These are phyloP conservation scores for Luvunga scandens DNA, from an alignment of 345 rosid species.

Conservation along the genomic window DNA sequence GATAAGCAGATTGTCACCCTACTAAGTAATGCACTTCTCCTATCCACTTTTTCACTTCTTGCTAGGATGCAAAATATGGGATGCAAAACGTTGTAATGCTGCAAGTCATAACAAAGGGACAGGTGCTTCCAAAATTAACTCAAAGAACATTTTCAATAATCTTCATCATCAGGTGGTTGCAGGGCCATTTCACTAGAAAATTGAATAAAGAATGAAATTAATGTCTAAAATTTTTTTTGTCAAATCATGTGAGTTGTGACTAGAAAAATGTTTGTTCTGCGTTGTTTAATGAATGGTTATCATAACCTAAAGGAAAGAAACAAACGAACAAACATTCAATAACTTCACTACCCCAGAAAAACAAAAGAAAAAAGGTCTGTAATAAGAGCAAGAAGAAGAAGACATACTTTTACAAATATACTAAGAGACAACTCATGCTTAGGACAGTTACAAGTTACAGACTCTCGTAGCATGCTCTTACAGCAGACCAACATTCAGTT, in stretches of 20 bases:
- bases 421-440: slow-evolving; percentile 13
- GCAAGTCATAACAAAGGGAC: not conserved
- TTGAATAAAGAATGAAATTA: not conserved
- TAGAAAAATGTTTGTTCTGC: not conserved
- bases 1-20: not conserved
- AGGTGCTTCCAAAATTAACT: not conserved
- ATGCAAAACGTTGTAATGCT: not conserved
- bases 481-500: slow-evolving; percentile 21
- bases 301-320: not conserved
- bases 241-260: not conserved
- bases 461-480: slow-evolving; percentile 10
- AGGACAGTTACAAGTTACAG: not conserved
- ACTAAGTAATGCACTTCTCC: not conserved
- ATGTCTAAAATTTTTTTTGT: not conserved
- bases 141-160: not conserved
- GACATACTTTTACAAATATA: slow-evolving; percentile 15
- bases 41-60: not conserved
- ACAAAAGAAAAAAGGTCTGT: slow-evolving; percentile 21
- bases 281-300: not conserved
- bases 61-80: not conserved
- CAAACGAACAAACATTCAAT: not conserved
- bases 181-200: not conserved
- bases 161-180: not conserved
- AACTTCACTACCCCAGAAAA: slow-evolving; percentile 7
- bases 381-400: slow-evolving; percentile 17